Evolutionary conservation across 2,329 filamentous ascomycete genomes (phyloP), one percentile per base, ranked within the genome.

Genomic region (Sporothrix euskadiensis): DNA sequence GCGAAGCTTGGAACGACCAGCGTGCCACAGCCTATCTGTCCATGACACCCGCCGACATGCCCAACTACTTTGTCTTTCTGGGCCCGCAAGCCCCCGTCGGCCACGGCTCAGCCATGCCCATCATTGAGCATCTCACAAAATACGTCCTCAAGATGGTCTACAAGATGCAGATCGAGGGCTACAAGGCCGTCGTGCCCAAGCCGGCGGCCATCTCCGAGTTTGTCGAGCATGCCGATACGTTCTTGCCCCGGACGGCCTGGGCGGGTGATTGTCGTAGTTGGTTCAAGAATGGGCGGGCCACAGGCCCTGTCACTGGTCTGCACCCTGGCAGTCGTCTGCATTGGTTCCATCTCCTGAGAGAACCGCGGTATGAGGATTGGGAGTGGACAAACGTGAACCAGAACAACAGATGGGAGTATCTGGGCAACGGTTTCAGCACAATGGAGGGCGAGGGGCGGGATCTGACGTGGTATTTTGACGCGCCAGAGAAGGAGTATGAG

Each of bases 401-500:
- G 32, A 76, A 76, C 59, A 73, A 77, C 65, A 71, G 76, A 0
- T 77, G 72, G 68, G 73, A 69, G 3, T 74, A 91, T 89, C 93
- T 77, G 10, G 76, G 76, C 73, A 84, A 83, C 77, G 83, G 84
- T 0, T 82, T 82, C 75, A 83, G 81, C 52, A 81, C 83, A 74
- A 82, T 80, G 1, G 83, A 85, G 77, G 78, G 80, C 56, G 82
- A 83, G 68, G 82, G 80, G 2, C 79, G 80, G 1, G 84, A 85
- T 74, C 78, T 81, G 77, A 83, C 79, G 0, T 83, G 81, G 74
- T 84, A 84, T 74, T 81, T 83, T 73, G 87, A 83, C 75, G 77
- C 84, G 39, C 87, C 87, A 0, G 84, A 84, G 52, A 83, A 87
- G 65, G 83, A 90, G 69, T 89, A 93, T n/a, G 74, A 71, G 35